Evolutionary conservation across 768 basidiomycete genomes (phyloP).

Genomic region (Pluteus cervinus): DNA sequence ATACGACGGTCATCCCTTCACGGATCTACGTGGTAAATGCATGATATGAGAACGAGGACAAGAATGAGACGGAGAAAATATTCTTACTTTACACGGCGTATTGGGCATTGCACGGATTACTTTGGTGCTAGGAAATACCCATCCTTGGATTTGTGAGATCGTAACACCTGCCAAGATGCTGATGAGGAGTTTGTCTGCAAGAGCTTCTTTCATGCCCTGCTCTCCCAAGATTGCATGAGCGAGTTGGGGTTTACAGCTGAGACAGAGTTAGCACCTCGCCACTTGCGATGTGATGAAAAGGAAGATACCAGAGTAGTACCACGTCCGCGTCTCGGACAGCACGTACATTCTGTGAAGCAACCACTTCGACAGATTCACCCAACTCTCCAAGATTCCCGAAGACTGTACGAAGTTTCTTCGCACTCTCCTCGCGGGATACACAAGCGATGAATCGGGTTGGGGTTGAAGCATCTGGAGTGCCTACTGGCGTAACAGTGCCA

Average conservation of each 20-base stretch:
- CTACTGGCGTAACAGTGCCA: constrained; percentile 67
- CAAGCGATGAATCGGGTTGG: constrained; percentile 84
- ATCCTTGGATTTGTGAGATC: constrained; percentile 67
- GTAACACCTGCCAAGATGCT: constrained; percentile 98
- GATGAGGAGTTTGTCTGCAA: constrained; percentile 87
- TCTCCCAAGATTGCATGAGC: constrained; percentile 69
- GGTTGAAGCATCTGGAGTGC: constrained; percentile 56
- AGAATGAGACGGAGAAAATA: neutral
- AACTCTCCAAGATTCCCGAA: constrained; percentile 56
- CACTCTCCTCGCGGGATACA: constrained; percentile 75
- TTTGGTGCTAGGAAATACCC: constrained; percentile 72
- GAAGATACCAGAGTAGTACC: constrained; percentile 75
- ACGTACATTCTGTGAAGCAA: constrained; percentile 61
- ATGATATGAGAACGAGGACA: neutral
- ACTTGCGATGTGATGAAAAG: neutral
- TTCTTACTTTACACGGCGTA: constrained; percentile 84
- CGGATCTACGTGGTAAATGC: constrained; percentile 60
- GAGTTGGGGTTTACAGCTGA: constrained; percentile 91
- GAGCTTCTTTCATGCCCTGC: constrained; percentile 72
- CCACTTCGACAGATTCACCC: constrained; percentile 65
- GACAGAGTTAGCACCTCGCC: constrained; percentile 3
- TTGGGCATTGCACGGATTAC: constrained; percentile 98
- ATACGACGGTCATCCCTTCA: constrained; percentile 97
- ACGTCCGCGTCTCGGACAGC: constrained; percentile 78
- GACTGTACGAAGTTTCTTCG: constrained; percentile 50